These are phyloP conservation scores for Phaffomyces thermotolerans DNA, from an alignment of 805 yeast genomes.

Conservation along the genomic window DNA sequence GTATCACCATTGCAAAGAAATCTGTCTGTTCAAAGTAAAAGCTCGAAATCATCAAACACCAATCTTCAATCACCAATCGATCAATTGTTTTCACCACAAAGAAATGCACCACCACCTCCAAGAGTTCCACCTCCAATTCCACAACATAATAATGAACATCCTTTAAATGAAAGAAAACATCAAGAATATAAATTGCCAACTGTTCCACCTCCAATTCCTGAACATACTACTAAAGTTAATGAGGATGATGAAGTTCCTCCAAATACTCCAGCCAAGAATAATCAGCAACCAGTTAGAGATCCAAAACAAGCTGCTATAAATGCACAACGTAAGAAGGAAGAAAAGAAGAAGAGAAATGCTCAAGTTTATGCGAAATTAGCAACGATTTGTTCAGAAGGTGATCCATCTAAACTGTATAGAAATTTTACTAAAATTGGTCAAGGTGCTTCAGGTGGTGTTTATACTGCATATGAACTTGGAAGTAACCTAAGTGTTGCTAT, in stretches of 20 bases:
- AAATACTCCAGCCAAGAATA: constrained; percentile 26
- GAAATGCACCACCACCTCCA: constrained; percentile 23
- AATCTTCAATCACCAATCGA: constrained; percentile 13
- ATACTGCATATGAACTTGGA: constrained; percentile 66
- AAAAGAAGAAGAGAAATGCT: constrained; percentile 62
- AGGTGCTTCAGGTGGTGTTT: constrained; percentile 98
- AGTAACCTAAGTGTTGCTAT: constrained; percentile 71
- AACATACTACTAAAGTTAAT: not conserved
- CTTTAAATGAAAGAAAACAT: constrained; percentile 12
- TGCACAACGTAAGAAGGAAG: constrained; percentile 68
- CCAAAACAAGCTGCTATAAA: constrained; percentile 44
- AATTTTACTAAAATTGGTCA: constrained; percentile 86
- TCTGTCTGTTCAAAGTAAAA: constrained; percentile 11
- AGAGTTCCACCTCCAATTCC: constrained; percentile 23
- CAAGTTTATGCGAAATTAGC: constrained; percentile 65
- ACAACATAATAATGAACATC: constrained; percentile 15
- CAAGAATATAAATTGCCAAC: constrained; percentile 1
- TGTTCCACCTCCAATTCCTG: constrained; percentile 1
- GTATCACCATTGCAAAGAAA: constrained; percentile 24
- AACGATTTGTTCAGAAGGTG: constrained; percentile 76
- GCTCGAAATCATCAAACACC: constrained; percentile 12
- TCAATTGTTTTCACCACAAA: constrained; percentile 19
- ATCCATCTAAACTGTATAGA: constrained; percentile 66
- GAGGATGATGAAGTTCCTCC: not conserved
- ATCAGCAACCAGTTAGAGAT: constrained; percentile 41